Conservation (phyloP, 2,329 filamentous ascomycete species). For the Neopestalotiopsis sp. region DNA sequence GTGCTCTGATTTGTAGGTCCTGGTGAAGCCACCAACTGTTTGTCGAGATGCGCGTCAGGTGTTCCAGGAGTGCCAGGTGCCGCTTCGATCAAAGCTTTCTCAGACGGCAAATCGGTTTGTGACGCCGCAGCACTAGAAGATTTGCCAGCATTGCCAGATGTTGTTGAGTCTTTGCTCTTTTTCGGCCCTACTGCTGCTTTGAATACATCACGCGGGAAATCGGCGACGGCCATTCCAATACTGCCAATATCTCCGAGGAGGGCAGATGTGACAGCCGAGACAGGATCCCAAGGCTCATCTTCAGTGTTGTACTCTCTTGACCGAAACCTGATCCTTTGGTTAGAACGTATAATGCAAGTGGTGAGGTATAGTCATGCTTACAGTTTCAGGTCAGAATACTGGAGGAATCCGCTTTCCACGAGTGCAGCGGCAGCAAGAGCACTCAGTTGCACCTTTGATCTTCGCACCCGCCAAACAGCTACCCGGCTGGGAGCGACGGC, state of each 20-base stretch:
- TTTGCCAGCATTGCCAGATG: conserved; percentile 26
- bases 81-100: conserved; percentile 18
- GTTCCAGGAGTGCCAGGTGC: conserved; percentile 2
- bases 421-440: conserved; percentile 75
- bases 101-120: conserved; percentile 4
- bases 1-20: conserved; percentile 12
- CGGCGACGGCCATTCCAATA: conserved; percentile 82
- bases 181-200: conserved; percentile 37
- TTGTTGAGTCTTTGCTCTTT: conserved; percentile 20
- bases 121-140: conserved; percentile 18
- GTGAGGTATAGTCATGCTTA: conserved; percentile 46
- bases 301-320: conserved; percentile 75
- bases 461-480: conserved; percentile 77
- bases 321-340: conserved; percentile 47
- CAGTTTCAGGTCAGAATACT: conserved; percentile 76
- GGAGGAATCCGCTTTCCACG: conserved; percentile 66
- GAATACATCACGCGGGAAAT: conserved; percentile 67
- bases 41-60: neutral
- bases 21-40: neutral
- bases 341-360: conserved; percentile 18
- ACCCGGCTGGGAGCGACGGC: conserved; percentile 69
- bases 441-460: conserved; percentile 71
- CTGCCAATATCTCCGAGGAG: conserved; percentile 83
- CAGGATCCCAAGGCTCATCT: conserved; percentile 78
- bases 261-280: conserved; percentile 78